A percentile compares a stretch with the other conserved stretches of the same genome.
Evolutionary conservation across 2,329 filamentous ascomycete species (phyloP).

Genomic region (Pseudonectria buxi): DNA sequence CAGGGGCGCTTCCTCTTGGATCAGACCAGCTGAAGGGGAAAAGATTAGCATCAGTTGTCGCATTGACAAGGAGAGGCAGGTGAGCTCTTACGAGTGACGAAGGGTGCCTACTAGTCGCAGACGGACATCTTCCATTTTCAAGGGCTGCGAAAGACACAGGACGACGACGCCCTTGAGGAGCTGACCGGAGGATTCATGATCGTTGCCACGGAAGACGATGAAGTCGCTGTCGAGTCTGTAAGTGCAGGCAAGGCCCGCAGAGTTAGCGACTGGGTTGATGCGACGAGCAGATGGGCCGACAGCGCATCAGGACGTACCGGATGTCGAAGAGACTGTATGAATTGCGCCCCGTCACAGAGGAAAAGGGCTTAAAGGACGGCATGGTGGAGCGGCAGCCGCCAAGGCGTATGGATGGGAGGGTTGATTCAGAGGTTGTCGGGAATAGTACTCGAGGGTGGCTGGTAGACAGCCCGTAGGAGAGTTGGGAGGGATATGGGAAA

Average conservation of each 20-base stretch:
- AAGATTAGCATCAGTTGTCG: conserved; percentile 9
- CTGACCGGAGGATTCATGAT: conserved; percentile 70
- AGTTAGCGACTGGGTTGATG: conserved; percentile 6
- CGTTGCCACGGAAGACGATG: conserved; percentile 68
- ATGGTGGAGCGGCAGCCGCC: conserved; percentile 29
- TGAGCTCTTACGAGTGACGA: conserved; percentile 51
- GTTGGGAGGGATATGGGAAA: background rate
- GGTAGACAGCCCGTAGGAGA: too few relatives aligned
- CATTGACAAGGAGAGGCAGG: background rate
- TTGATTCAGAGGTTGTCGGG: conserved; percentile 5
- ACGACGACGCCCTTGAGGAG: conserved; percentile 67
- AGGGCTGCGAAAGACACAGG: conserved; percentile 60
- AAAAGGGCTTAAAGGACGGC: conserved; percentile 52
- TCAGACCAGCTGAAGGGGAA: conserved; percentile 41
- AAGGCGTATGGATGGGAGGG: conserved; percentile 9
- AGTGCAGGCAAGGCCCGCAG: background rate
- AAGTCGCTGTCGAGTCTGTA: conserved; percentile 69
- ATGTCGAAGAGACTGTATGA: conserved; percentile 52
- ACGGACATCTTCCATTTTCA: conserved; percentile 68
- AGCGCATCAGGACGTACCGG: conserved; percentile 35
- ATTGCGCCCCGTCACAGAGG: conserved; percentile 43
- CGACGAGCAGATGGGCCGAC: background rate
- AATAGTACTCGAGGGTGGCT: too few relatives aligned
- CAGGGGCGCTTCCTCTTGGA: conserved; percentile 46
- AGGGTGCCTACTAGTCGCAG: conserved; percentile 65